Evolutionary conservation across 2,329 filamentous ascomycete genomes (phyloP).

Genomic region (Diplodia scrobiculata): DNA sequence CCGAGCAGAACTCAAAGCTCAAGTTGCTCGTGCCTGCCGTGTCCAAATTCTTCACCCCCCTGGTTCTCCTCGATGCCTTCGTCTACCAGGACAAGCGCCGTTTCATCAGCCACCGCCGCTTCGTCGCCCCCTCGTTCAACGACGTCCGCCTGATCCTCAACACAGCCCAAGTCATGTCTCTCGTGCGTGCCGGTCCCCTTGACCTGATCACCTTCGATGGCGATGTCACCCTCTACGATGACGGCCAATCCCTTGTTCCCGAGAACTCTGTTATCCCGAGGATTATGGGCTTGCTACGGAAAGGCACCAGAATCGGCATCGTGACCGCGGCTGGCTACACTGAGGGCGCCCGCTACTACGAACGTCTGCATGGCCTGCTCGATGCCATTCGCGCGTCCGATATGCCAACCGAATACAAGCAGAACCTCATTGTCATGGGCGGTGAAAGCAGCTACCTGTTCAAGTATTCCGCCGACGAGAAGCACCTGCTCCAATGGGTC

Average conservation of each 20-base stretch:
- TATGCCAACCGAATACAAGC: slow-evolving; percentile 67
- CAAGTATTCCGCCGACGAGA: slow-evolving; percentile 66
- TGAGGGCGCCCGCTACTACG: slow-evolving; percentile 81
- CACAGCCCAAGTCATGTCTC: slow-evolving; percentile 88
- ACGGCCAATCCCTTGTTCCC: slow-evolving; percentile 76
- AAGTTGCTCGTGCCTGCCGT: slow-evolving; percentile 88
- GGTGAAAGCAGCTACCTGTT: slow-evolving; percentile 97
- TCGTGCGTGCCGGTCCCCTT: slow-evolving; percentile 72
- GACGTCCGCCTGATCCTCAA: slow-evolving; percentile 92
- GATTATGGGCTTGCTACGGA: slow-evolving; percentile 69
- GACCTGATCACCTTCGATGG: slow-evolving; percentile 95
- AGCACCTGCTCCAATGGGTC: slow-evolving; percentile 64
- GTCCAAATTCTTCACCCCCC: slow-evolving; percentile 88
- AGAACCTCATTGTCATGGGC: slow-evolving; percentile 86
- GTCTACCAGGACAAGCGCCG: slow-evolving; percentile 83
- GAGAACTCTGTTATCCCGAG: slow-evolving; percentile 75
- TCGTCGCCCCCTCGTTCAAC: slow-evolving; percentile 96
- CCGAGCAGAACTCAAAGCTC: slow-evolving; percentile 78
- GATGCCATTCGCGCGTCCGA: slow-evolving; percentile 70
- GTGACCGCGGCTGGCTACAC: slow-evolving; percentile 97
- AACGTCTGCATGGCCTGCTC: slow-evolving; percentile 80
- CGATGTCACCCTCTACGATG: slow-evolving; percentile 87
- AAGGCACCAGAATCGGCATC: slow-evolving; percentile 84
- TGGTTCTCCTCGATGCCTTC: slow-evolving; percentile 87
- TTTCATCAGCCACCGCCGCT: slow-evolving; percentile 85